Base-by-base conservation (phyloP, 1,139 yeast species). In the Saccharomycopsis hybrid region DNA sequence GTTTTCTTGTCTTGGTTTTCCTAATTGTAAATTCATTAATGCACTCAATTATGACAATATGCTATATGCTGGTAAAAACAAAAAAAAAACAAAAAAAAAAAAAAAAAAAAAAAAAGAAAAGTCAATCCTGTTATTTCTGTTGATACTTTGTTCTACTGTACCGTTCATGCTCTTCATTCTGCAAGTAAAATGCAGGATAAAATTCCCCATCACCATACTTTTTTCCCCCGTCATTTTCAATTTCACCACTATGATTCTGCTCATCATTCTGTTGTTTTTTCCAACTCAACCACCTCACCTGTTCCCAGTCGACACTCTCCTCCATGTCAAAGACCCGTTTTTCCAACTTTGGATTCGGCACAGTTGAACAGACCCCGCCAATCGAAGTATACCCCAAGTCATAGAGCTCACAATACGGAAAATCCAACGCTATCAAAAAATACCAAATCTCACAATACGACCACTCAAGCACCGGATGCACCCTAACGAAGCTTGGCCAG, bases 381-480 rank as follows among this genome's bases (percentile, higher is more conserved):
- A 88, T 66, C 13, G 94, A 83, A 1, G 96, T 86, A 60, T 81
- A 88, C 0, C 96, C 96, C 44, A 58, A 55, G 60, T 87, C 95
- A 59, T 88, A 88, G 56, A 88, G 68, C 3, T 59, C 53, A 60
- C 96, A 88, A 64, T 88, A 88, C 1, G 71, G 70, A 27, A 83
- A 67, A 32, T 72, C 60, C 43, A 78, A 65, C 2, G 69, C 72
- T 37, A 76, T 61, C 50, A 85, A 68, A 52, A 79, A 70, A 56
- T 78, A 76, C 96, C 96, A 88, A 3, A 88, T 73, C 53, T 87
- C 87, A 30, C 73, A 75, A 58, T 85, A 86, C 43, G 75, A 75
- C 96, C 96, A 88, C 49, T 85, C 84, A 46, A 88, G 70, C 9
- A 88, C 82, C 0, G 96, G 96, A 59, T 87, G 92, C 7, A 87